phyloP scores from a whole-genome alignment of 495 filamentous ascomycete species.

The Thermothielavioides terrestris region DNA sequence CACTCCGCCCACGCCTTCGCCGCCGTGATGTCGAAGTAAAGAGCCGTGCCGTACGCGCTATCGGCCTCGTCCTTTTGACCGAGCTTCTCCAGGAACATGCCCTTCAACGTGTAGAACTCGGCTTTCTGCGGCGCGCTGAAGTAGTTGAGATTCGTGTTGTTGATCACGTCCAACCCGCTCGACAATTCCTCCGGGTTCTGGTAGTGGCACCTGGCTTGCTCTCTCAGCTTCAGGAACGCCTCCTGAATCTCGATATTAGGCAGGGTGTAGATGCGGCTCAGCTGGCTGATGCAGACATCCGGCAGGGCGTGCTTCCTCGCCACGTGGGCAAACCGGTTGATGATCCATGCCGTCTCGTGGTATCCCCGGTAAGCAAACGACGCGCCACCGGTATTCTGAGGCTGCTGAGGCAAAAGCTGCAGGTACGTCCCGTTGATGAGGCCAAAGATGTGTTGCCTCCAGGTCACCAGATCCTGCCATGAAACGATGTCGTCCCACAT shows the following conservation, averaged over 20 bases:
- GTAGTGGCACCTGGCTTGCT: conserved; percentile 98
- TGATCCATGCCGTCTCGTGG: conserved; percentile 99
- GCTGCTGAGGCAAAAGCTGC: conserved; percentile 66
- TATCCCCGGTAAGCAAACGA: conserved; percentile 96
- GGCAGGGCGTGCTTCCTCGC: conserved; percentile 94
- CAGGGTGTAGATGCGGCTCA: conserved; percentile 95
- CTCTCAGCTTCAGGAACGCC: conserved; percentile 91
- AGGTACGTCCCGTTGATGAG: conserved; percentile 94
- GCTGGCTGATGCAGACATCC: conserved; percentile 92
- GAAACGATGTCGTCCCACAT: conserved; percentile 99
- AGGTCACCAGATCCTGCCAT: conserved; percentile 97
- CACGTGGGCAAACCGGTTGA: conserved; percentile 97
- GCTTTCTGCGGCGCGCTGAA: conserved; percentile 94
- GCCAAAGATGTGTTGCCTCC: conserved; percentile 97
- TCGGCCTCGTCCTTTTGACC: conserved; percentile 82
- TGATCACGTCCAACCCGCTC: conserved; percentile 93
- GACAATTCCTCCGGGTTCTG: conserved; percentile 87
- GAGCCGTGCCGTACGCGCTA: conserved; percentile 83
- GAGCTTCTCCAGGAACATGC: conserved; percentile 97
- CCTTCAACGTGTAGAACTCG: conserved; percentile 98
- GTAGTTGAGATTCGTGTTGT: conserved; percentile 98
- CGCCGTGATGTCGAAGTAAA: conserved; percentile 90
- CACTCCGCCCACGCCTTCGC: conserved; percentile 99
- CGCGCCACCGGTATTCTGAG: conserved; percentile 62
- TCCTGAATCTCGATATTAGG: conserved; percentile 99